A percentile compares a stretch with the other conserved stretches of the same genome.
Conservation (phyloP, 139 green algal genomes). For the Eudorina sp. region DNA sequence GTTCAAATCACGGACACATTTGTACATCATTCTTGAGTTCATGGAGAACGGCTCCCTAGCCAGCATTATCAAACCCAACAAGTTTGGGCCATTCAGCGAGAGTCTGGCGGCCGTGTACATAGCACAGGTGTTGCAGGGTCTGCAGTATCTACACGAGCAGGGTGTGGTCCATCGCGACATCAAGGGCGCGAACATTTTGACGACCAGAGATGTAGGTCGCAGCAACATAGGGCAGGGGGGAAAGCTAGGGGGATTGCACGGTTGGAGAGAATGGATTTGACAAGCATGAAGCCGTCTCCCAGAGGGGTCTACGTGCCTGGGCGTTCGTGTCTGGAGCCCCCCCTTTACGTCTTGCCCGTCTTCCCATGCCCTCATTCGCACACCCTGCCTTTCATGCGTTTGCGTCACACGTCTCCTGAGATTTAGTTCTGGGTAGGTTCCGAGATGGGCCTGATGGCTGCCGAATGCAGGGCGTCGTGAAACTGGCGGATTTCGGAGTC, state of each 20-base stretch:
- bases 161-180: conserved; percentile 97
- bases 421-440: too few relatives aligned
- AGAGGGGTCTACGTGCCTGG: too few relatives aligned
- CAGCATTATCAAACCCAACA: conserved; percentile 89
- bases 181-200: conserved; percentile 97
- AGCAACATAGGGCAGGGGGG: too few relatives aligned
- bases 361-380: too few relatives aligned
- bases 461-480: conserved; percentile 86
- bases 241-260: too few relatives aligned
- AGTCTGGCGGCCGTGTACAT: conserved; percentile 93
- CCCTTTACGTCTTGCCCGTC: too few relatives aligned
- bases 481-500: conserved; percentile 98
- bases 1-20: conserved; percentile 90
- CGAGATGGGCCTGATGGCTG: too few relatives aligned
- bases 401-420: too few relatives aligned
- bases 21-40: conserved; percentile 98
- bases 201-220: conserved; percentile 85
- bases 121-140: conserved; percentile 82
- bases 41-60: conserved; percentile 95
- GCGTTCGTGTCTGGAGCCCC: too few relatives aligned
- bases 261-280: too few relatives aligned
- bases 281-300: too few relatives aligned
- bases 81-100: conserved; percentile 94
- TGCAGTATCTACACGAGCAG: conserved; percentile 95
- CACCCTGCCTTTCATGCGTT: too few relatives aligned